Percentiles rank a stretch among this genome's conserved stretches.
Conservation (phyloP, 2,329 filamentous ascomycete genomes). For the Penicillium sp. region DNA sequence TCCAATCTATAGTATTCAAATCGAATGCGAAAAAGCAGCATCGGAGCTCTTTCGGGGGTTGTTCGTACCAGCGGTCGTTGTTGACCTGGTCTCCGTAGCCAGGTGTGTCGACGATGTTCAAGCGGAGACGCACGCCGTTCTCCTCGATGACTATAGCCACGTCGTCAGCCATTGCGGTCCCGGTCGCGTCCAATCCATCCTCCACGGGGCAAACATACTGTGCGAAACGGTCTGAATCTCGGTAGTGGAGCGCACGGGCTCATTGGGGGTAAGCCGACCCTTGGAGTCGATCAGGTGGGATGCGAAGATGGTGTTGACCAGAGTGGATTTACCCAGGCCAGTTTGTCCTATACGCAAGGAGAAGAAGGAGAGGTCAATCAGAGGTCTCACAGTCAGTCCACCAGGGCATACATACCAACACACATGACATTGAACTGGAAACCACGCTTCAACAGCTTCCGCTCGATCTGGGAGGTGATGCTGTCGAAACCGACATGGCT, state of each 20-base stretch:
- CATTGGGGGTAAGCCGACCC: conserved; percentile 87
- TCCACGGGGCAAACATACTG: conserved; percentile 49
- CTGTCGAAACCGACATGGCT: conserved; percentile 99
- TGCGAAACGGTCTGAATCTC: conserved; percentile 98
- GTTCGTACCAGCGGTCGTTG: conserved; percentile 83
- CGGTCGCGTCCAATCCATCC: background rate
- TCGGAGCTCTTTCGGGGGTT: background rate
- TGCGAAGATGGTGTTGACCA: conserved; percentile 99
- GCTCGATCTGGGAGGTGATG: conserved; percentile 99
- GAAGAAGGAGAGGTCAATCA: conserved; percentile 34
- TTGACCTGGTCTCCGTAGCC: conserved; percentile 99
- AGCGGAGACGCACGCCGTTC: conserved; percentile 92
- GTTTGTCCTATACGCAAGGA: conserved; percentile 73
- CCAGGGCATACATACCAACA: conserved; percentile 71
- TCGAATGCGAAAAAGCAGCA: background rate
- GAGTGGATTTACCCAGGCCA: conserved; percentile 95
- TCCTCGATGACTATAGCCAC: conserved; percentile 77
- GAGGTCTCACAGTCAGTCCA: conserved; percentile 19
- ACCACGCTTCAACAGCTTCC: conserved; percentile 98
- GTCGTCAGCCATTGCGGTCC: conserved; percentile 19
- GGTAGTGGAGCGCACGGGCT: conserved; percentile 91
- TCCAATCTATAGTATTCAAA: background rate
- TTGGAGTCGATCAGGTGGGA: conserved; percentile 99
- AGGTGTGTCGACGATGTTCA: conserved; percentile 99
- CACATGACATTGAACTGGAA: conserved; percentile 99